Percentiles rank a stretch among this genome's conserved stretches.
Evolutionary conservation across 1,284 basidiomycete species (phyloP).

Genomic region (Somion occarium): DNA sequence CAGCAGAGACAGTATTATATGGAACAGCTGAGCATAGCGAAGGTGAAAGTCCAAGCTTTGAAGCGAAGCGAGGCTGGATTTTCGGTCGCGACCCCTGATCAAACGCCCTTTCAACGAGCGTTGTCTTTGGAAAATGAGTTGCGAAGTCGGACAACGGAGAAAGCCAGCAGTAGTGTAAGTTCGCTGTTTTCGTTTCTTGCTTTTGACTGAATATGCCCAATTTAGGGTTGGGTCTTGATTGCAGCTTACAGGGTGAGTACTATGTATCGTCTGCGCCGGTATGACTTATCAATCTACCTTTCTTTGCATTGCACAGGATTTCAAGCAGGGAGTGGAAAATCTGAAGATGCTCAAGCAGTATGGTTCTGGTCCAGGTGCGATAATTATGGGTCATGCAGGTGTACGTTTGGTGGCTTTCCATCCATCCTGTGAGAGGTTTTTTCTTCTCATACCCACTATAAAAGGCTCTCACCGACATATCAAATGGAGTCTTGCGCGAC

Average conservation of each 20-base stretch:
- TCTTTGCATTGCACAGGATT: background rate
- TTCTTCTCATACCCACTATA: no score
- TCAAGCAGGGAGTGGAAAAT: background rate
- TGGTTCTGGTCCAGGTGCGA: no score
- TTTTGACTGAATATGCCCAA: background rate
- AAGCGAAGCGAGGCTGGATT: background rate
- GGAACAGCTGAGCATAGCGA: background rate
- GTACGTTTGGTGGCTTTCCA: no score
- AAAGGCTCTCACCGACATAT: slow-evolving; percentile 17
- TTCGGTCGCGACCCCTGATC: background rate
- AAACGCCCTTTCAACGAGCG: background rate
- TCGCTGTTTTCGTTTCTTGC: background rate
- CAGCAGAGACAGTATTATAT: slow-evolving; percentile 27
- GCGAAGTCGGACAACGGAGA: background rate
- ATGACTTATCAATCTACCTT: no score
- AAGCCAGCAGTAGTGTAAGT: slow-evolving; percentile 1
- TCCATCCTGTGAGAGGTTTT: no score
- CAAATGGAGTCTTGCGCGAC: slow-evolving; percentile 1
- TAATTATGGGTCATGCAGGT: no score
- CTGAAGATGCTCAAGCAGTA: background rate
- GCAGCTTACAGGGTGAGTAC: background rate
- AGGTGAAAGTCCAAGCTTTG: background rate
- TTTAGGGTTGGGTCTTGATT: background rate
- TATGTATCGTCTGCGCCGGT: no score
- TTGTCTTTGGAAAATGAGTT: background rate